A percentile compares a stretch with the other conserved stretches of the same genome.
phyloP scores from a whole-genome alignment of 169 alveolate species.

The Plasmodium yoelii region DNA sequence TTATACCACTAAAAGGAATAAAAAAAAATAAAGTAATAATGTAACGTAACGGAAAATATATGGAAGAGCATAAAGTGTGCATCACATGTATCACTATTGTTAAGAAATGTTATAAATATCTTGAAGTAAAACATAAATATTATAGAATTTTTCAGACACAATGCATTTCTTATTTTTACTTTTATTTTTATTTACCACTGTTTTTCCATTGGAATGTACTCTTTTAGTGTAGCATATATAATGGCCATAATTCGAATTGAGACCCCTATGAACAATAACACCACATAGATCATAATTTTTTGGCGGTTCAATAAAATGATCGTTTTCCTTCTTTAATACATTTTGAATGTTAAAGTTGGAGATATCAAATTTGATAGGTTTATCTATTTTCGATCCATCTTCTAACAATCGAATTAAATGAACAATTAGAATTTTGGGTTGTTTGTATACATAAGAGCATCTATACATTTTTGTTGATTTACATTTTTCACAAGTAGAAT shows the following conservation, averaged over 20 bases:
- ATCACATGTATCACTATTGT: too few species aligned
- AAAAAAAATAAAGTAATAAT: not conserved
- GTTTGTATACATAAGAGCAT: slow-evolving; percentile 49
- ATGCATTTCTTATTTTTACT: not conserved
- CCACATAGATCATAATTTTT: slow-evolving; percentile 53
- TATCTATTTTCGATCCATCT: slow-evolving; percentile 70
- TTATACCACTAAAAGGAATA: slow-evolving; percentile 47
- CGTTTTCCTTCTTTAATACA: slow-evolving; percentile 37
- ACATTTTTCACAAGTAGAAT: slow-evolving; percentile 72
- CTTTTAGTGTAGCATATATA: slow-evolving; percentile 70
- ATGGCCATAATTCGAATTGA: slow-evolving; percentile 58
- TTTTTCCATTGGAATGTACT: slow-evolving; percentile 47
- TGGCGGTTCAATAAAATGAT: slow-evolving; percentile 28
- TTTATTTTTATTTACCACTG: slow-evolving; percentile 26
- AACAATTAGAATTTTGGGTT: slow-evolving; percentile 53
- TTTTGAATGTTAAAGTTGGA: slow-evolving; percentile 40
- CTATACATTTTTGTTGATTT: slow-evolving; percentile 61
- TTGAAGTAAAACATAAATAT: slow-evolving; percentile 1
- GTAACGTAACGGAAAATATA: not conserved
- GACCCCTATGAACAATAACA: slow-evolving; percentile 57
- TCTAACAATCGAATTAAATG: slow-evolving; percentile 54
- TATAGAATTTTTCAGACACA: not conserved
- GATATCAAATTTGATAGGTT: slow-evolving; percentile 50
- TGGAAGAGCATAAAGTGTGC: too few species aligned
- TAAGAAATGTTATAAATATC: too few species aligned